phyloP scores from a whole-genome alignment of 352 stramenopile genomes.

The Globisporangium apiculatum region DNA sequence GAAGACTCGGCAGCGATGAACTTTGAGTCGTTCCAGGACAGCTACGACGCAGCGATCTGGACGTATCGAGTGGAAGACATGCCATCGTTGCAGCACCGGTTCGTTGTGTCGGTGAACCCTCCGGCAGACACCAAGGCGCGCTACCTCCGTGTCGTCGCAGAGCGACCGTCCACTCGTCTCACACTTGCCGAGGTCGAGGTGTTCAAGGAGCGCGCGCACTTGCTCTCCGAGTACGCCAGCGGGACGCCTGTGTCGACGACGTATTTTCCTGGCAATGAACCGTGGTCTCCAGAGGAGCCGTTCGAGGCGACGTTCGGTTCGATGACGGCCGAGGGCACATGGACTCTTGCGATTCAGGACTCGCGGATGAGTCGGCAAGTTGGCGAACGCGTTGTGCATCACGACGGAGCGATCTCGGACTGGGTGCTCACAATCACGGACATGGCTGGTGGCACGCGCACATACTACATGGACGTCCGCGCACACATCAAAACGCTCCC shows the following conservation, averaged over 20 bases:
- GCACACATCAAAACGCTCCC: conserved; percentile 56
- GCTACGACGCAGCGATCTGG: conserved; percentile 41
- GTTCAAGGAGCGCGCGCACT: conserved; percentile 41
- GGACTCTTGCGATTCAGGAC: conserved; percentile 55
- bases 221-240: conserved; percentile 50
- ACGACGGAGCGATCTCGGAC: conserved; percentile 56
- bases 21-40: conserved; percentile 51
- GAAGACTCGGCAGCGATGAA: conserved; percentile 45
- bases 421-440: conserved; percentile 68
- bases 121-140: conserved; percentile 38
- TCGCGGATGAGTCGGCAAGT: conserved; percentile 9
- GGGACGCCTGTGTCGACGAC: conserved; percentile 42
- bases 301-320: conserved; percentile 41
- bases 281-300: conserved; percentile 61
- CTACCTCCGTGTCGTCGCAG: conserved; percentile 54
- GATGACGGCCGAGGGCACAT: conserved; percentile 42
- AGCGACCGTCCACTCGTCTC: conserved; percentile 28
- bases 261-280: conserved; percentile 35
- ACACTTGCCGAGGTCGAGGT: conserved; percentile 75
- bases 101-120: conserved; percentile 37
- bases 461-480: conserved; percentile 67
- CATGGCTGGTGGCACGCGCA: conserved; percentile 32
- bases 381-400: conserved; percentile 14
- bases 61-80: conserved; percentile 23
- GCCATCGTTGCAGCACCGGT: conserved; percentile 12